Conservation (phyloP, 164 flowering plant genomes). For the Umbilicus rupestris region DNA sequence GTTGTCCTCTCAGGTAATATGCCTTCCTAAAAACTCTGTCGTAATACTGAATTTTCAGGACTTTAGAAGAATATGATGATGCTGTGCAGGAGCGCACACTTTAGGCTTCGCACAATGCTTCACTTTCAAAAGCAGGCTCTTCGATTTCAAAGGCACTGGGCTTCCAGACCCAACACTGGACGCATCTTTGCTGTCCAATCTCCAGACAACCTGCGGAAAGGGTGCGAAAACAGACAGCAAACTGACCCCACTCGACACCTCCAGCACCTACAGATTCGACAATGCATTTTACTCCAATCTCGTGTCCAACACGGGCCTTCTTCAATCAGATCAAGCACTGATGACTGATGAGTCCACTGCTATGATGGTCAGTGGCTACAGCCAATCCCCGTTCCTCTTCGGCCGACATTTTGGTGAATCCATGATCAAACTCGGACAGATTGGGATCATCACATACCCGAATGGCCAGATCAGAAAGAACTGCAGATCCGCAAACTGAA, state of each 20-base stretch:
- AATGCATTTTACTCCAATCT: slow-evolving; percentile 46
- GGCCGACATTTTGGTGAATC: slow-evolving; percentile 48
- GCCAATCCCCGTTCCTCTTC: slow-evolving; percentile 34
- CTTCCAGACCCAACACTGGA: slow-evolving; percentile 56
- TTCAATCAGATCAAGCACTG: slow-evolving; percentile 66
- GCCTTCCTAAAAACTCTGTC: too few species aligned
- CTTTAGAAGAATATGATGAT: not conserved
- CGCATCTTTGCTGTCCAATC: slow-evolving; percentile 27
- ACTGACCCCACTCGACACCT: slow-evolving; percentile 48
- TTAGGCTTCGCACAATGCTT: slow-evolving; percentile 64
- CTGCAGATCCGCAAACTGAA: slow-evolving; percentile 41
- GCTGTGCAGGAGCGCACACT: slow-evolving; percentile 71
- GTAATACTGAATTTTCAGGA: too few species aligned
- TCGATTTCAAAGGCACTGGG: slow-evolving; percentile 45
- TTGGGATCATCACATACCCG: slow-evolving; percentile 49
- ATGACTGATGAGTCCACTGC: slow-evolving; percentile 33
- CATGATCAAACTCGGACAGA: slow-evolving; percentile 47
- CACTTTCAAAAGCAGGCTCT: slow-evolving; percentile 62
- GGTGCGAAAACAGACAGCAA: slow-evolving; percentile 26
- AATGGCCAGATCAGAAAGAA: slow-evolving; percentile 58
- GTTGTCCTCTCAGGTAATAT: slow-evolving; percentile 67
- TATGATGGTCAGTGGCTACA: slow-evolving; percentile 36
- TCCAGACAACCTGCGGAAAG: slow-evolving; percentile 46
- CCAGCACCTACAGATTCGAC: slow-evolving; percentile 39
- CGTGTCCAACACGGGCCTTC: slow-evolving; percentile 40